Percentiles rank a stretch among this genome's conserved stretches.
Conservation (phyloP, 768 basidiomycete genomes). For the Leccinum imitatum region DNA sequence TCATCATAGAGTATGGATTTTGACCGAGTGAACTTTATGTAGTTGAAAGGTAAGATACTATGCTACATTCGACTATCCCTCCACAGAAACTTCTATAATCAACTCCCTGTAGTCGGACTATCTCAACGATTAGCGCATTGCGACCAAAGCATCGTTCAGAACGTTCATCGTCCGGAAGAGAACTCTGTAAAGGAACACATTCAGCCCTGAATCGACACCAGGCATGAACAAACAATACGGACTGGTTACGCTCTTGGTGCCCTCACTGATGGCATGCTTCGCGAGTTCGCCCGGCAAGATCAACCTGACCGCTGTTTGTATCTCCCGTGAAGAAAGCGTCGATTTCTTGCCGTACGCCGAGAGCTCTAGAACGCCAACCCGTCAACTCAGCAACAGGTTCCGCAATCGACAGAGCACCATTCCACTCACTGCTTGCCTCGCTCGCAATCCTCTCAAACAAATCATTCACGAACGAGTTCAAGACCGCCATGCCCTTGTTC, state of each 20-base stretch:
- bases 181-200: constrained; percentile 20
- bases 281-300: constrained; percentile 72
- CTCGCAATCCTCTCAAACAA: constrained; percentile 59
- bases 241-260: constrained; percentile 61
- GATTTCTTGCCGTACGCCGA: constrained; percentile 72
- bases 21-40: neutral
- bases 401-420: neutral
- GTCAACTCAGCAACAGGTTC: neutral
- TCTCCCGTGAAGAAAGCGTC: constrained; percentile 71
- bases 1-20: neutral
- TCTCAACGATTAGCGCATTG: neutral
- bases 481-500: constrained; percentile 60
- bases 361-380: constrained; percentile 40
- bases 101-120: neutral
- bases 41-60: constrained; percentile 17
- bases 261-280: constrained; percentile 76
- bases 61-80: constrained; percentile 19
- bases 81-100: neutral
- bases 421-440: constrained; percentile 48
- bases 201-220: constrained; percentile 1
- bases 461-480: constrained; percentile 64
- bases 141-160: neutral
- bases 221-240: constrained; percentile 5
- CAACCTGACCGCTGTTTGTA: constrained; percentile 67
- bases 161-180: constrained; percentile 22